Conservation (phyloP, 768 basidiomycete genomes). For the Mycena vitilis region DNA sequence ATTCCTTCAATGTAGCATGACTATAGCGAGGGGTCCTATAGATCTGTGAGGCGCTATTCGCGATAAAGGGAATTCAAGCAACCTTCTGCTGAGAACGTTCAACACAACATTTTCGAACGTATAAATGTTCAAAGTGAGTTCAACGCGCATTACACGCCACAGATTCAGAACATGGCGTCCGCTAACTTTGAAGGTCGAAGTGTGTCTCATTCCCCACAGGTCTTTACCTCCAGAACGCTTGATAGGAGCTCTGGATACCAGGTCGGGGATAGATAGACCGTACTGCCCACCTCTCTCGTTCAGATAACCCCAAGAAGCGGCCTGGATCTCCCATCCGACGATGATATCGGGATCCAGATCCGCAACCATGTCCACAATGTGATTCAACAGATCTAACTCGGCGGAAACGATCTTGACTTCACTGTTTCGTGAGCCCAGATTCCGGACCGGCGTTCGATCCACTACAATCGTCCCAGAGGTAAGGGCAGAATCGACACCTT, state of each 20-base stretch:
- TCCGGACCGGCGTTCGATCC: slow-evolving; percentile 53
- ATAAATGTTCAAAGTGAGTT: slow-evolving; percentile 81
- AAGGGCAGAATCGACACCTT: slow-evolving; percentile 55
- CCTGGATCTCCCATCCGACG: slow-evolving; percentile 92
- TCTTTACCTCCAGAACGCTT: slow-evolving; percentile 55
- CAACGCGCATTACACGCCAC: slow-evolving; percentile 92
- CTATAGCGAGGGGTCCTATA: slow-evolving; percentile 83
- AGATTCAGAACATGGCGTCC: slow-evolving; percentile 94
- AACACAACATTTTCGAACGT: slow-evolving; percentile 92
- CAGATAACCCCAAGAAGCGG: slow-evolving; percentile 91
- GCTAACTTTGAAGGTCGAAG: slow-evolving; percentile 84
- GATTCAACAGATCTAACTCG: slow-evolving; percentile 88
- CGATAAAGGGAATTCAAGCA: slow-evolving; percentile 28
- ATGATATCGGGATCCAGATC: slow-evolving; percentile 92
- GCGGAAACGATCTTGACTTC: slow-evolving; percentile 64
- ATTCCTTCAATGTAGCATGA: slow-evolving; percentile 67
- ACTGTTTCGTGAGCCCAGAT: slow-evolving; percentile 49
- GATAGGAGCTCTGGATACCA: slow-evolving; percentile 81
- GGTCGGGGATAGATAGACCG: slow-evolving; percentile 71
- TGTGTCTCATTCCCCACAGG: slow-evolving; percentile 79
- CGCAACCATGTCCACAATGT: slow-evolving; percentile 75
- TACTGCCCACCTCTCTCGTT: slow-evolving; percentile 70
- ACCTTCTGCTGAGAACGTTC: slow-evolving; percentile 84
- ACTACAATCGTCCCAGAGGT: slow-evolving; percentile 68
- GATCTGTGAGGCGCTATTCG: slow-evolving; percentile 4